These are phyloP conservation scores for Colletotrichum tamarilloi DNA, from an alignment of 2,329 filamentous ascomycete genomes.

Conservation along the genomic window DNA sequence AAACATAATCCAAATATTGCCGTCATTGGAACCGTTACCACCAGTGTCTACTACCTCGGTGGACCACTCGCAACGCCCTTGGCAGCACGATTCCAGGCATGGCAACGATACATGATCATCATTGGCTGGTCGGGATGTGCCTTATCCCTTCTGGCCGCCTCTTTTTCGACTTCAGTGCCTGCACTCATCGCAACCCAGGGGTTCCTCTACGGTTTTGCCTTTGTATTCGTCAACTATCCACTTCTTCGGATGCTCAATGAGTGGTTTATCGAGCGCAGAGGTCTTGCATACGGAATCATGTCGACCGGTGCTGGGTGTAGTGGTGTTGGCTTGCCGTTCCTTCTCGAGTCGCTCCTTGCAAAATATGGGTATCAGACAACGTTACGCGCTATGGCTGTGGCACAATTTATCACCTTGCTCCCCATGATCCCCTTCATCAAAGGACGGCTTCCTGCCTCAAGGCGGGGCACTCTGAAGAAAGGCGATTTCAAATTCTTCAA, in stretches of 20 bases:
- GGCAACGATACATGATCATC: slow-evolving; percentile 27
- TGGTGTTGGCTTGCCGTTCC: slow-evolving; percentile 59
- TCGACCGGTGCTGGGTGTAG: slow-evolving; percentile 58
- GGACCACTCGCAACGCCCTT: slow-evolving; percentile 40
- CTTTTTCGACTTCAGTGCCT: slow-evolving; percentile 38
- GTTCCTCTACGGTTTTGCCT: slow-evolving; percentile 44
- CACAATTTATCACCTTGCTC: slow-evolving; percentile 49
- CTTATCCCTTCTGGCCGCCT: slow-evolving; percentile 17
- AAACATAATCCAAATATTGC: slow-evolving; percentile 38
- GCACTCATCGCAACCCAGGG: slow-evolving; percentile 42
- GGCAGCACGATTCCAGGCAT: slow-evolving; percentile 37
- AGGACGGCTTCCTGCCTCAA: slow-evolving; percentile 52
- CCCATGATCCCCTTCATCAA: slow-evolving; percentile 55
- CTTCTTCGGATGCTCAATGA: slow-evolving; percentile 54
- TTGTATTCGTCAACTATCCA: slow-evolving; percentile 52
- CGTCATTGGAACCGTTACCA: slow-evolving; percentile 41
- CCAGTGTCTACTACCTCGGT: slow-evolving; percentile 40
- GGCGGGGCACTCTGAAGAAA: slow-evolving; percentile 38
- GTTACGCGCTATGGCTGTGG: slow-evolving; percentile 51
- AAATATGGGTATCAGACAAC: slow-evolving; percentile 54
- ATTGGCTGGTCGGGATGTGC: slow-evolving; percentile 10
- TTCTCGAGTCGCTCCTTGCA: slow-evolving; percentile 53
- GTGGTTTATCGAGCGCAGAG: slow-evolving; percentile 59
- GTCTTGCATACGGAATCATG: slow-evolving; percentile 61
- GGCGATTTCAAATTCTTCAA: slow-evolving; percentile 39